A percentile compares a stretch with the other conserved stretches of the same genome.
Evolutionary conservation across 176 grass and related monocot genomes (phyloP).

Genomic region (Paspalum vaginatum): DNA sequence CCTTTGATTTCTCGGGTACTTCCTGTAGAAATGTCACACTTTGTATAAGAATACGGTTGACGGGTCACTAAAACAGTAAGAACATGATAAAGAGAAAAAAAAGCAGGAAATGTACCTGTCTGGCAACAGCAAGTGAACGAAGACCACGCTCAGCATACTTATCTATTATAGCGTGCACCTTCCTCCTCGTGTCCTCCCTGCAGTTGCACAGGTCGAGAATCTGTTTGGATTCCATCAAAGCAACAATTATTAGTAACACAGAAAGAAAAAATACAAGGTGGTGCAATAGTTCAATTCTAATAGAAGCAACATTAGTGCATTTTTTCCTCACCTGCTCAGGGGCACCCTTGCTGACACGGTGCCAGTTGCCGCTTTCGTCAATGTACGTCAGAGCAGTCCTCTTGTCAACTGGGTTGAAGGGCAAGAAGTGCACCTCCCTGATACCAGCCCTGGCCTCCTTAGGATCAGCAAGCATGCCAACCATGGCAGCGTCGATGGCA

Average conservation of each 20-base stretch:
- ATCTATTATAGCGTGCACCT: conserved; percentile 72
- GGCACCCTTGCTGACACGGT: conserved; percentile 95
- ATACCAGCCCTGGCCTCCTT: conserved; percentile 98
- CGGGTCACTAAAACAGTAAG: neutral
- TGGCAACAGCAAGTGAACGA: conserved; percentile 86
- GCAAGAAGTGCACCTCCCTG: conserved; percentile 94
- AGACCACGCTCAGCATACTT: conserved; percentile 97
- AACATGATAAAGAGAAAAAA: conserved; percentile 4
- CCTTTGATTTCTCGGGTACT: conserved; percentile 90
- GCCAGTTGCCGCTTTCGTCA: conserved; percentile 77
- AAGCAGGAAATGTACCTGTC: conserved; percentile 66
- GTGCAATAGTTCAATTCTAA: neutral
- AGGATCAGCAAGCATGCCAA: conserved; percentile 98
- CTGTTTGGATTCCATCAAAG: conserved; percentile 49
- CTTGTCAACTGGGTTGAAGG: conserved; percentile 99
- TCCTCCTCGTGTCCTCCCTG: conserved; percentile 86
- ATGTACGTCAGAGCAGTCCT: conserved; percentile 97
- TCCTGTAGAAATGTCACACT: conserved; percentile 57
- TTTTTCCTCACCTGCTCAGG: conserved; percentile 77
- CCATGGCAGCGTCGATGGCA: conserved; percentile 97
- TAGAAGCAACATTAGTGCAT: neutral
- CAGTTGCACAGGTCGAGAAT: conserved; percentile 82
- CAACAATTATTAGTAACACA: conserved; percentile 24
- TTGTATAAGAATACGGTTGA: conserved; percentile 30
- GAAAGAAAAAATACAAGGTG: conserved; percentile 22